These are phyloP conservation scores for Immersiella caudata DNA, from an alignment of 495 filamentous ascomycete genomes.

Conservation along the genomic window DNA sequence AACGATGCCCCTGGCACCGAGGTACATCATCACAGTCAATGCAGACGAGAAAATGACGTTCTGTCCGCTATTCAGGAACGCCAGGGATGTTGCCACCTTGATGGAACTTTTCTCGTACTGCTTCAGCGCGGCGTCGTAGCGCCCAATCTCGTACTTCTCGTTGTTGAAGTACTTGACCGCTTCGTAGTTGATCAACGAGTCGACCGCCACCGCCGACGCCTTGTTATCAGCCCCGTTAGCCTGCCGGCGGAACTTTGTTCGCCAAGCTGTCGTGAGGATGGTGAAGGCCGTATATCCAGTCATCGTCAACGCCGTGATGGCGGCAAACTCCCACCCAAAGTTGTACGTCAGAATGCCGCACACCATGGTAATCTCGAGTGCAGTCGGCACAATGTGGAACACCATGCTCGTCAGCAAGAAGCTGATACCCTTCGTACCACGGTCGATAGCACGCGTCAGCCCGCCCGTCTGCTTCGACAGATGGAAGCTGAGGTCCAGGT, in stretches of 20 bases:
- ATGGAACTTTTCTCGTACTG: conserved; percentile 92
- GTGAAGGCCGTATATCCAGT: conserved; percentile 91
- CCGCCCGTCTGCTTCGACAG: conserved; percentile 92
- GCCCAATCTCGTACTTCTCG: conserved; percentile 86
- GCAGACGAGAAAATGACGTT: conserved; percentile 96
- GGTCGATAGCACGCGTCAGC: conserved; percentile 89
- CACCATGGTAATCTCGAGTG: conserved; percentile 90
- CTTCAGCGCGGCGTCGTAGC: conserved; percentile 86
- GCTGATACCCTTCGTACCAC: conserved; percentile 97
- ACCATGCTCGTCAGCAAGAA: conserved; percentile 97
- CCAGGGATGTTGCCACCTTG: conserved; percentile 90
- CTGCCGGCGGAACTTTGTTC: conserved; percentile 92
- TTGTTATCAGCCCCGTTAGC: conserved; percentile 96
- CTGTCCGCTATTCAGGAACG: conserved; percentile 95
- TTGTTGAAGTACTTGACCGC: conserved; percentile 99
- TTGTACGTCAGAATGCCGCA: conserved; percentile 94
- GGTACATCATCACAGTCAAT: conserved; percentile 97
- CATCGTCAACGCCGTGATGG: conserved; percentile 91
- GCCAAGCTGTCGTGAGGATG: conserved; percentile 92
- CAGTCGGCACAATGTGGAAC: conserved; percentile 93
- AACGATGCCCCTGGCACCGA: conserved; percentile 86
- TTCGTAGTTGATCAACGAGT: conserved; percentile 97
- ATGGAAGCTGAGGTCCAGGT: conserved; percentile 91
- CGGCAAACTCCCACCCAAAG: conserved; percentile 88
- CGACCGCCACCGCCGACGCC: conserved; percentile 92